Evolutionary conservation across 83 land plant genomes (phyloP).

Genomic region (Picea abies): DNA sequence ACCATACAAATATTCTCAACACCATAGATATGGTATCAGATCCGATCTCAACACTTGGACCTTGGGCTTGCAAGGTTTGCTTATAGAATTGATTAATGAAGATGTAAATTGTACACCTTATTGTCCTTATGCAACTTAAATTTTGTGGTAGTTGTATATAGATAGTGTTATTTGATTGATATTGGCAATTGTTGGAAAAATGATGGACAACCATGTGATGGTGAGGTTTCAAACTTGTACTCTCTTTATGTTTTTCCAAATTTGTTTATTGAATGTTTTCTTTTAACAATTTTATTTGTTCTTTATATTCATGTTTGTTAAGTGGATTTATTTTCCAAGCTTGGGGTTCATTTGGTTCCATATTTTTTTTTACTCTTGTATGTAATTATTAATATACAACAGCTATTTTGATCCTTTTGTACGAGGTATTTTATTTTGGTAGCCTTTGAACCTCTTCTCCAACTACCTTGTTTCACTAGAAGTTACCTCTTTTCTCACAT

Average conservation of each 20-base stretch:
- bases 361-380: background rate
- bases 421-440: background rate
- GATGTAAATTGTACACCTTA: too few species aligned
- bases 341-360: background rate
- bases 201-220: background rate
- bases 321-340: background rate
- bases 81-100: too few species aligned
- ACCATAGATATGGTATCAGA: too few species aligned
- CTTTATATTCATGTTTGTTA: background rate
- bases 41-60: too few species aligned
- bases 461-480: background rate
- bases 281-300: background rate
- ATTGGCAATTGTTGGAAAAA: too few species aligned
- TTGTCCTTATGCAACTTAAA: too few species aligned
- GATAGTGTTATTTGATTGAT: too few species aligned
- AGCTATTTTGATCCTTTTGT: background rate
- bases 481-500: background rate
- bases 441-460: background rate
- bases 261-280: background rate
- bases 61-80: too few species aligned
- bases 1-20: too few species aligned
- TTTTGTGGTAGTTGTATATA: too few species aligned
- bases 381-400: background rate
- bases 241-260: background rate
- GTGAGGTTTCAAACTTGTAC: slow-evolving; percentile 15